These are phyloP conservation scores for Silene conica DNA, from an alignment of 148 eudicot genomes.

Conservation along the genomic window DNA sequence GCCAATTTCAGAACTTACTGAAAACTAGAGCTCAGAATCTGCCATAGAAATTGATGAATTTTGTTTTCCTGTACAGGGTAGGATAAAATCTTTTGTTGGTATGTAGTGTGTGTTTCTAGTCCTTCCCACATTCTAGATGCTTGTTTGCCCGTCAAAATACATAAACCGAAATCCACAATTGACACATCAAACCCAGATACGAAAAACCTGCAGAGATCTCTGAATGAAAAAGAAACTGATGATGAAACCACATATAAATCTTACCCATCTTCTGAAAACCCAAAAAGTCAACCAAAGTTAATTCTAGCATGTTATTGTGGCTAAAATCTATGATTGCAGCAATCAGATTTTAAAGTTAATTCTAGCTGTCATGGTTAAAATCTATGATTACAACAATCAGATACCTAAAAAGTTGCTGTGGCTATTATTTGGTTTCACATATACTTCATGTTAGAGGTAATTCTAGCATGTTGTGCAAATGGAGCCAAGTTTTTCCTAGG, in stretches of 20 bases:
- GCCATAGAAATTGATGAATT: too few species aligned
- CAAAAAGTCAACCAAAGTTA: not conserved
- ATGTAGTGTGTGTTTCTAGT: too few species aligned
- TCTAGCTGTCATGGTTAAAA: too few species aligned
- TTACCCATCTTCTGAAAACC: constrained; percentile 12
- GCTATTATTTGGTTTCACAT: constrained; percentile 29
- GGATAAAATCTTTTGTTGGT: too few species aligned
- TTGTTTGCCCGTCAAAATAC: constrained; percentile 40
- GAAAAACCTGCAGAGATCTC: constrained; percentile 4
- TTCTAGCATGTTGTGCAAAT: constrained; percentile 25
- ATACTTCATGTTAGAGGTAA: constrained; percentile 39
- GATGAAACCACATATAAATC: constrained; percentile 6
- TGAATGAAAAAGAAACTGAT: not conserved
- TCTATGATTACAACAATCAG: too few species aligned
- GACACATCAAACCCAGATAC: constrained; percentile 14
- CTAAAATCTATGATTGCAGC: constrained; percentile 23
- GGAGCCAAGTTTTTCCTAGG: constrained; percentile 23
- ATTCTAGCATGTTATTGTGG: constrained; percentile 24
- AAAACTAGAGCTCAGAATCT: too few species aligned
- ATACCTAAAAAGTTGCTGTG: constrained; percentile 31
- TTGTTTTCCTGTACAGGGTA: too few species aligned
- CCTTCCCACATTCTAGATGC: too few species aligned
- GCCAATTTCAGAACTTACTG: too few species aligned
- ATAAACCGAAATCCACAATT: not conserved
- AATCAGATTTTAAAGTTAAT: too few species aligned